Base-by-base conservation (phyloP, 129 eudicot species). In the Saussurea involucrata region DNA sequence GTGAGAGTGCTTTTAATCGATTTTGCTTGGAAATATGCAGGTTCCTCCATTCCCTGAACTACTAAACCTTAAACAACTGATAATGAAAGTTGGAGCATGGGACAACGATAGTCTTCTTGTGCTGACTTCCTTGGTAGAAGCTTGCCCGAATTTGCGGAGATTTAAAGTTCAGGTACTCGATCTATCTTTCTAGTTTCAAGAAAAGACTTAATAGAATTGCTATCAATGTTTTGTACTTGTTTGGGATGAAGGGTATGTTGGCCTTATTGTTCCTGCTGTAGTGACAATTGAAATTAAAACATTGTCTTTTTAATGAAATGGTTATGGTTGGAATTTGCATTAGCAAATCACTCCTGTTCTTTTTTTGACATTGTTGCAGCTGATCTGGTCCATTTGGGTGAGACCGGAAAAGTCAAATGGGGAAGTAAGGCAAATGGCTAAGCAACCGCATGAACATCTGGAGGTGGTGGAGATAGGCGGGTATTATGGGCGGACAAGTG, bases 31-130 rank as follows among this genome's bases (percentile, higher is more conserved):
- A 31, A 63, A 72, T 63, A 63, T 68, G 27, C 73, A 82, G 85
- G 68, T 71, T 53, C 60, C 24, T 32, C n/a, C 77, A 4, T 76
- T 82, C 58, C 92, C 92, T 10, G 63, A 61, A 66, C 44, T 87
- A 28, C 76, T 84, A 5, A 82, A 73, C 1, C 78, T 87, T 31
- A 87, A 76, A 77, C 69, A 82, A 68, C 61, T 87, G 31, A 58
- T 74, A 37, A 27, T 87, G 11, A 72, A 73, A 66, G 83, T 87
- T 49, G 84, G 86, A 69, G 89, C 87, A 63, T 76, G 85, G 77
- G 71, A 69, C n/a, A 88, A 79, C 44, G 85, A 79, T 17, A 82
- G 84, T 57, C 76, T 84, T 25, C 80, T 75, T 65, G 75, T 60
- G 33, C 69, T 85, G 63, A 80, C 83, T 64, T 78, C 80, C 66